A percentile compares a stretch with the other conserved stretches of the same genome.
These are phyloP conservation scores for Aspergillus eucalypticola DNA, from an alignment of 2,329 filamentous ascomycete species.

Conservation along the genomic window DNA sequence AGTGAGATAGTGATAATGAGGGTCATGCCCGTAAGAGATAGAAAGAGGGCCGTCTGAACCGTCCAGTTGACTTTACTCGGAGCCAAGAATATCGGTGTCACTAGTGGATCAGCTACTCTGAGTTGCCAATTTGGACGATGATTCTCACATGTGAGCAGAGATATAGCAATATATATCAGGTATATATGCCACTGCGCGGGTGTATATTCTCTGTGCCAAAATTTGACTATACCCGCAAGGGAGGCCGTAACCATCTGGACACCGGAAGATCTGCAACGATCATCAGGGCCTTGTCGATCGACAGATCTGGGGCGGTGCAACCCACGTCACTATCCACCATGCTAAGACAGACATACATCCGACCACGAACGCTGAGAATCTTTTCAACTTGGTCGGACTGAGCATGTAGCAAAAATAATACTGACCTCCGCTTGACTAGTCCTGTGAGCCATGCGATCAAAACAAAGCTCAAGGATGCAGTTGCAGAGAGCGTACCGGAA, in stretches of 20 bases:
- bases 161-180: neutral
- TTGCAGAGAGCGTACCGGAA: neutral
- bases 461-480: neutral
- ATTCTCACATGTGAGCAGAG: neutral
- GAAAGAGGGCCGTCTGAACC: neutral
- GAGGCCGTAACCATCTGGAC: neutral
- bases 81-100: neutral
- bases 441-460: neutral
- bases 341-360: constrained; percentile 1
- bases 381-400: neutral
- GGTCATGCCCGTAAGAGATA: neutral
- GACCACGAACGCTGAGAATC: neutral
- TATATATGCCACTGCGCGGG: neutral
- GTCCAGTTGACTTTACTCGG: neutral
- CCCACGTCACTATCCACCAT: constrained; percentile 1
- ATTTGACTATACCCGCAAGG: neutral
- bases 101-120: neutral
- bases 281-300: neutral
- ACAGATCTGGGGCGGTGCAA: neutral
- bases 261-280: neutral
- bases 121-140: neutral
- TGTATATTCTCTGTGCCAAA: neutral
- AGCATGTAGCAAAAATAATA: neutral
- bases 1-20: neutral
- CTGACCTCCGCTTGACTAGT: neutral